These are phyloP conservation scores for Saccharomyces hybrid DNA, from an alignment of 1,139 yeast genomes.

Conservation along the genomic window DNA sequence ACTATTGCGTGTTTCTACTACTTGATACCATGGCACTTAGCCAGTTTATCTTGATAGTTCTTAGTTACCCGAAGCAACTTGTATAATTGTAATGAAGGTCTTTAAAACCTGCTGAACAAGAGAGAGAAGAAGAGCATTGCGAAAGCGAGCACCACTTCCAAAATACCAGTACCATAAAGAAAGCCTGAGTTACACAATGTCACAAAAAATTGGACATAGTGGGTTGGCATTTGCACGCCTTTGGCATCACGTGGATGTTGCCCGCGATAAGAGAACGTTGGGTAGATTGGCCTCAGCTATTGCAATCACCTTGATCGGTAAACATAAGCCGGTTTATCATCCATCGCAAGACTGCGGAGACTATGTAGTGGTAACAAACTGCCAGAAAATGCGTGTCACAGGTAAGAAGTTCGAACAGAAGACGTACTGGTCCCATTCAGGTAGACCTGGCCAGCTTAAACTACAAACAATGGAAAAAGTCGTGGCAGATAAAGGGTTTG, in stretches of 20 bases:
- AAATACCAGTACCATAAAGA: neutral
- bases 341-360: constrained; percentile 82
- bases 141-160: neutral
- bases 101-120: neutral
- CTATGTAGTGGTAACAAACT: constrained; percentile 92
- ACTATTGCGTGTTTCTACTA: too few species aligned
- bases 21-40: too few species aligned
- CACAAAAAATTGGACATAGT: constrained; percentile 38
- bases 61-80: constrained; percentile 2
- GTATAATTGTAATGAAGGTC: neutral
- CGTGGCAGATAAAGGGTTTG: constrained; percentile 72
- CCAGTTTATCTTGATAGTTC: too few species aligned
- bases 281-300: constrained; percentile 90
- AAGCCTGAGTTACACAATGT: constrained; percentile 19
- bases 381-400: constrained; percentile 68
- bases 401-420: constrained; percentile 80
- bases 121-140: neutral
- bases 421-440: constrained; percentile 85
- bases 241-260: constrained; percentile 95
- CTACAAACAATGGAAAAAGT: constrained; percentile 75
- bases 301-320: constrained; percentile 85
- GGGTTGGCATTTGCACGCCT: constrained; percentile 73
- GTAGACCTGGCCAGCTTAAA: constrained; percentile 83
- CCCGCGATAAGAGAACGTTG: constrained; percentile 72
- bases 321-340: constrained; percentile 87